These are phyloP conservation scores for Halteria grandinella DNA, from an alignment of 73 alveolate genomes.

Conservation along the genomic window DNA sequence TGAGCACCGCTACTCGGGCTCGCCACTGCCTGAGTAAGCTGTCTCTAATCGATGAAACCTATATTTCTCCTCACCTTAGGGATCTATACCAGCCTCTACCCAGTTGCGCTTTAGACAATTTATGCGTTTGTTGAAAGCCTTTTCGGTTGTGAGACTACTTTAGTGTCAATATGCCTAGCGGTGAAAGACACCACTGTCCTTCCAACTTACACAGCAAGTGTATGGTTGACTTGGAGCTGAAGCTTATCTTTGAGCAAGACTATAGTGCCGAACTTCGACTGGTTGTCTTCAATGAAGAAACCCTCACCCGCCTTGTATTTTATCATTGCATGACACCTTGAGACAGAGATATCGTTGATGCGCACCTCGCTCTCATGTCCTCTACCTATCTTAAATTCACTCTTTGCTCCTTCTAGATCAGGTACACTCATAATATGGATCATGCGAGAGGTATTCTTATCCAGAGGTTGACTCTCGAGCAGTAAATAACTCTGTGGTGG, in stretches of 20 bases:
- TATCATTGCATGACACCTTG: constrained; percentile 85
- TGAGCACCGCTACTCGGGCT: too few relatives aligned
- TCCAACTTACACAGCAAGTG: constrained; percentile 58
- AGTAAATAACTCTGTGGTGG: constrained; percentile 20
- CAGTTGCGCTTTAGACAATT: too few relatives aligned
- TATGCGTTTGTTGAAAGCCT: too few relatives aligned
- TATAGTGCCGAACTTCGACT: constrained; percentile 90
- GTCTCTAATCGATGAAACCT: too few relatives aligned
- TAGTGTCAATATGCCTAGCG: constrained; percentile 33
- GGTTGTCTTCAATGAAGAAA: constrained; percentile 83
- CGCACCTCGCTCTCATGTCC: constrained; percentile 87
- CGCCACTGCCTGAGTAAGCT: too few relatives aligned
- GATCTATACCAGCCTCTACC: too few relatives aligned
- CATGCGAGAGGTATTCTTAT: constrained; percentile 50
- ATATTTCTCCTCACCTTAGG: too few relatives aligned
- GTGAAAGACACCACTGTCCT: constrained; percentile 60
- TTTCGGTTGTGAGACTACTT: too few relatives aligned
- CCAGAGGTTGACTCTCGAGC: constrained; percentile 60
- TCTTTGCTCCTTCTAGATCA: background rate
- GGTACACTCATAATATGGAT: constrained; percentile 40
- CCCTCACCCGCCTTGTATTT: constrained; percentile 58
- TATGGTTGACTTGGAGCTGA: constrained; percentile 10
- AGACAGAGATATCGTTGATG: constrained; percentile 85
- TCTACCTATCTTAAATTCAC: constrained; percentile 80
- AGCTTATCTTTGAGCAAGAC: constrained; percentile 70